Base-by-base conservation (phyloP, 495 filamentous ascomycete genomes). In the Aspergillus olivimuriae region DNA sequence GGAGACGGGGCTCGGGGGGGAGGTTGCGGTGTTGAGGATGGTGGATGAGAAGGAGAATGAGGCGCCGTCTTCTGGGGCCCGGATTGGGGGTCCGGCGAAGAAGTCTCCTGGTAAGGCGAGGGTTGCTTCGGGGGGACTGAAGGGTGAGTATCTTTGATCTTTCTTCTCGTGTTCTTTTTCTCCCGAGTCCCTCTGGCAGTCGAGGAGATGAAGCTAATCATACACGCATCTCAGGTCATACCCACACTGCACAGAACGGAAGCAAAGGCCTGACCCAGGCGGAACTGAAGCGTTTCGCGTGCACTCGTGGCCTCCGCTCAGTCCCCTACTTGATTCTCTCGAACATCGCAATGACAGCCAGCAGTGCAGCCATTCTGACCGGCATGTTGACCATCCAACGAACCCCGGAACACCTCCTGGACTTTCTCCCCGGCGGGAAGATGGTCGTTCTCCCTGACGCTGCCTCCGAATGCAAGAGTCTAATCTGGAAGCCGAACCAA, bases 241-340 rank as follows among this genome's bases (percentile, higher is more conserved):
- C 18, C 21, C 33, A 31, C 1, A 17, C 21, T 4, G 15, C 23
- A 2, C 18, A n/a, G n/a, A n/a, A 4, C 21, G 40, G 37, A 3
- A 58, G 48, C 21, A 63, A 62, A 26, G 43, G 20, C 22, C 24
- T 45, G 16, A 19, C 40, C 12, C 31, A 53, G 10, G 36, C 23
- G n/a, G 51, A 58, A 8, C 39, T 59, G 38, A 56, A 53, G 47
- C 48, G 38, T 16, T 69, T 62, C 24, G 44, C 56, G 14, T 58
- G 62, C 37, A 69, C 62, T 6, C 50, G 61, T 14, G 74, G 74
- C 6, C 53, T 77, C 9, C 63, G 70, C 16, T 69, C 71, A 0
- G 54, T 76, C 23, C 69, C 71, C 4, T 73, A 65, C 47, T 39
- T 77, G 19, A 58, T 69, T 20, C 24, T 76, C 1, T 55, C 51